phyloP scores from a whole-genome alignment of 306 rosid genomes.

The Morella rubra region DNA sequence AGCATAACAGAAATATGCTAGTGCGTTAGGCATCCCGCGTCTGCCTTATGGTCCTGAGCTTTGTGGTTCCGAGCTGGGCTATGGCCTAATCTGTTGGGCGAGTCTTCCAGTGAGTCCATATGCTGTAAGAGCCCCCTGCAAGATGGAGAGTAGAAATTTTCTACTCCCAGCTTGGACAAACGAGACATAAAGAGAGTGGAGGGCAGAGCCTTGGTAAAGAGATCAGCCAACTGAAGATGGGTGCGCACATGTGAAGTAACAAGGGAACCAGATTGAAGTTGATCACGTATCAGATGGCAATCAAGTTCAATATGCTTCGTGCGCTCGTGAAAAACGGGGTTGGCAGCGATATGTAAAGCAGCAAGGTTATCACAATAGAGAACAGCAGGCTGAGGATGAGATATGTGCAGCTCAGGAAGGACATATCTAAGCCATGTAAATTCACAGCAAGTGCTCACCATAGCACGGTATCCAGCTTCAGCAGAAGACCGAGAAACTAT shows the following conservation, averaged over 20 bases:
- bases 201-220: background rate
- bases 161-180: too few species aligned
- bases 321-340: background rate
- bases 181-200: too few species aligned
- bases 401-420: background rate
- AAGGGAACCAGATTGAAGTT: background rate
- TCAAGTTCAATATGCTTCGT: background rate
- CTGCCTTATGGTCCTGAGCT: too few species aligned
- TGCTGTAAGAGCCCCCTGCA: too few species aligned
- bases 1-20: too few species aligned
- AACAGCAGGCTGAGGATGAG: background rate
- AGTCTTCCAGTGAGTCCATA: too few species aligned
- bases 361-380: constrained; percentile 1
- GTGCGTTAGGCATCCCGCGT: too few species aligned
- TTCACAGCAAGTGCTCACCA: background rate
- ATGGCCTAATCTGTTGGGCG: too few species aligned
- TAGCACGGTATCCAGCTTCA: background rate
- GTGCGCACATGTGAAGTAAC: background rate
- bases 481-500: background rate
- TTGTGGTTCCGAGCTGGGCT: too few species aligned
- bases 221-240: background rate
- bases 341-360: background rate
- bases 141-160: too few species aligned
- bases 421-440: background rate
- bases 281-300: background rate